These are phyloP conservation scores for Suhomyces coccinellae DNA, from an alignment of 1,139 yeast species.

Conservation along the genomic window DNA sequence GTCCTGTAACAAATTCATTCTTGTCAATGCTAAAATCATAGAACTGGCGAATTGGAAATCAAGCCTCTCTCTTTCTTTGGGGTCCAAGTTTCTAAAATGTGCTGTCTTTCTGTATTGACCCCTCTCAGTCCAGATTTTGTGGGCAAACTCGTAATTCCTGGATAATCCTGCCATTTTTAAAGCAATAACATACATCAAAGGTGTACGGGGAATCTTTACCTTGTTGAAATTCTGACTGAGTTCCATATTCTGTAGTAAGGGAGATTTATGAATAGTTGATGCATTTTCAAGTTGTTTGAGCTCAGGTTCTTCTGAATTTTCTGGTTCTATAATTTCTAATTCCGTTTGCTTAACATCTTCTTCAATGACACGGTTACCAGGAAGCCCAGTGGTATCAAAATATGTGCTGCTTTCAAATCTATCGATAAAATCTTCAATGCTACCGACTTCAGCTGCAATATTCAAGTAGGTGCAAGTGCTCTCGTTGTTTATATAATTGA, in stretches of 20 bases:
- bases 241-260: conserved; percentile 22
- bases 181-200: conserved; percentile 60
- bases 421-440: conserved; percentile 49
- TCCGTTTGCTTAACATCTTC: conserved; percentile 22
- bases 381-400: conserved; percentile 32
- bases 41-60: conserved; percentile 72
- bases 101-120: conserved; percentile 65
- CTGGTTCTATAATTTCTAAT: conserved; percentile 8
- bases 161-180: conserved; percentile 64
- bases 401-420: conserved; percentile 52
- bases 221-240: conserved; percentile 3
- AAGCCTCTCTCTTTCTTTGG: conserved; percentile 40
- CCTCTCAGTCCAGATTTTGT: conserved; percentile 71
- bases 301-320: background rate
- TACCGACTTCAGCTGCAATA: conserved; percentile 51
- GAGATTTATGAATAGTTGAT: conserved; percentile 23
- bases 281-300: background rate
- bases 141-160: conserved; percentile 57
- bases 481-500: conserved; percentile 41
- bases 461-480: conserved; percentile 54
- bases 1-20: conserved; percentile 58
- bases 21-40: conserved; percentile 57
- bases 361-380: conserved; percentile 18
- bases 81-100: conserved; percentile 42
- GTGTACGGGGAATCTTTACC: conserved; percentile 44